Conservation (phyloP, 1,284 basidiomycete genomes). For the Malassezia slooffiae region DNA sequence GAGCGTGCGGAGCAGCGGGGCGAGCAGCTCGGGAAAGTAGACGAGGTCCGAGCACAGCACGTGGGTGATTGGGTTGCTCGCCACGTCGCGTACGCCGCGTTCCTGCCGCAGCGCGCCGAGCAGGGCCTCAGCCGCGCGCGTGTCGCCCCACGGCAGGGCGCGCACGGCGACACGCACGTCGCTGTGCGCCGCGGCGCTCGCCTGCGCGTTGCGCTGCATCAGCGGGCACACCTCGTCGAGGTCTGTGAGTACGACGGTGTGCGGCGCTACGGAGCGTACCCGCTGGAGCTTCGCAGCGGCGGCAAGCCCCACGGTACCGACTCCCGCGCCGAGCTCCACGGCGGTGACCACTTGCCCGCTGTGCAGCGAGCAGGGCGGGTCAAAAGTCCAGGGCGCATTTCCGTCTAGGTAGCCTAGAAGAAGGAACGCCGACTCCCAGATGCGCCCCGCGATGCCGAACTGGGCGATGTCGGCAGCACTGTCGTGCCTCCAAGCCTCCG, state of each 20-base stretch:
- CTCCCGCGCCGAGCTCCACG: slow-evolving; percentile 42
- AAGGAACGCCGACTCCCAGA: slow-evolving; percentile 43
- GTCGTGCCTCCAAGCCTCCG: slow-evolving; percentile 17
- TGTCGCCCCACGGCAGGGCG: slow-evolving; percentile 34
- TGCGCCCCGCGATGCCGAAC: slow-evolving; percentile 42
- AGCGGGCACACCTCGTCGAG: slow-evolving; percentile 36
- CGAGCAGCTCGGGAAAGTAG: slow-evolving; percentile 42
- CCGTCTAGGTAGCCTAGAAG: slow-evolving; percentile 25
- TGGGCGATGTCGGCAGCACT: slow-evolving; percentile 29
- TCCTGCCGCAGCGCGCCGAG: slow-evolving; percentile 8
- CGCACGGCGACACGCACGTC: slow-evolving; percentile 13
- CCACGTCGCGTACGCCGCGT: background rate
- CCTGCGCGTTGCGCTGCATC: slow-evolving; percentile 28
- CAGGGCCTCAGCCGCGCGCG: slow-evolving; percentile 14
- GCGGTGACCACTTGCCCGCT: slow-evolving; percentile 1
- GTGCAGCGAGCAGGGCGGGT: slow-evolving; percentile 34
- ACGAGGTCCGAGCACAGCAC: slow-evolving; percentile 43
- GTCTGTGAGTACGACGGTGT: slow-evolving; percentile 35
- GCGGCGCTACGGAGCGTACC: too few species aligned
- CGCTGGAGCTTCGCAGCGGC: slow-evolving; percentile 22
- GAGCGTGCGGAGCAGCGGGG: slow-evolving; percentile 35
- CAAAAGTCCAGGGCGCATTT: slow-evolving; percentile 18
- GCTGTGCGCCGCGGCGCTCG: slow-evolving; percentile 10
- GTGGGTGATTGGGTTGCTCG: slow-evolving; percentile 29
- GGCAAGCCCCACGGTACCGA: slow-evolving; percentile 36